Evolutionary conservation across 345 rosid genomes (phyloP), one percentile per base, ranked within the genome.

Genomic region (Eucalyptus decipiens): DNA sequence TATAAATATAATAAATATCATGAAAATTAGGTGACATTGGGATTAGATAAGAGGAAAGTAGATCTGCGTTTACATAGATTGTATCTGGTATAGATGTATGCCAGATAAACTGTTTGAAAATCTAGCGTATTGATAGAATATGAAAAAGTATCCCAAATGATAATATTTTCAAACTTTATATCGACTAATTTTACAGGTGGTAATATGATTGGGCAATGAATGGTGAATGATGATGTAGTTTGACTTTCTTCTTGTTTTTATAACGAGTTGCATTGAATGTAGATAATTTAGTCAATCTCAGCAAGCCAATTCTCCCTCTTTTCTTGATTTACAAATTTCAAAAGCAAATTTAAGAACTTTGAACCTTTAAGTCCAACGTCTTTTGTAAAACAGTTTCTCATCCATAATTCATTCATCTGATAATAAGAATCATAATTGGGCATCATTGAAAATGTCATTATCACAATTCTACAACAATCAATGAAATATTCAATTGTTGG

Each of bases 61-160:
- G 2, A 2, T 34, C 9, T 1, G 8, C 8, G 2, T 17, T 72
- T 21, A 34, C 5, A 19, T 34, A 10, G 4, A 3, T 18, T 18
- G 8, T 72, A 2, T 23, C 11, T 0, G 0, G 45, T 18, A 19
- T 72, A 34, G 1, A 34, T 72, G 81, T 10, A 40, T 34, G 40
- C 4, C 3, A 0, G 26, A 34, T 34, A 10, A 37, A 42, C 3
- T 3, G 1, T 72, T 72, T 8, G 81, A 37, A 72, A 26, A 72
- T 72, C 24, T 52, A 52, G 11, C 58, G 2, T 1, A 52, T 8
- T 19, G 24, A 19, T 7, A 8, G 5, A 19, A 19, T 8, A 52
- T 52, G 58, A 52, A 52, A 19, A 52, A 52, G 58, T 52, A 52
- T 52, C 10, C 56, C 9, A 8, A 19, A 52, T 52, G 58, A 7